These are phyloP conservation scores for Didymella pinodella DNA, from an alignment of 2,329 filamentous ascomycete genomes.

Conservation along the genomic window DNA sequence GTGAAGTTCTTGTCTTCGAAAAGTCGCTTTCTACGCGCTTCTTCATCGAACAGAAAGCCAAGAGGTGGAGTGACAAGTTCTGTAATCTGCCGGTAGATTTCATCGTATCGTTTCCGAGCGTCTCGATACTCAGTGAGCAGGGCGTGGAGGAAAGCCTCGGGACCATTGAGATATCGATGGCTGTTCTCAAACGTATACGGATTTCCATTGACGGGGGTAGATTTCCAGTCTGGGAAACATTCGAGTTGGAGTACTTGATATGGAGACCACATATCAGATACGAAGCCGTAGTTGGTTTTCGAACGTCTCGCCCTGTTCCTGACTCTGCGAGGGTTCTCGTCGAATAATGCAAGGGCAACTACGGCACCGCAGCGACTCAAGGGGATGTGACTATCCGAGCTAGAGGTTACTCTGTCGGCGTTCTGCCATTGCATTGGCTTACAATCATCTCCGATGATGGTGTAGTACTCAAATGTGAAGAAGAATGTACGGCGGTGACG, in stretches of 20 bases:
- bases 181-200: slow-evolving; percentile 64
- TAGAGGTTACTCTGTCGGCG: slow-evolving; percentile 58
- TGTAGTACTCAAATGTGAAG: slow-evolving; percentile 72
- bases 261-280: slow-evolving; percentile 66
- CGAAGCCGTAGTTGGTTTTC: slow-evolving; percentile 58
- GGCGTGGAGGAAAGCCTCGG: slow-evolving; percentile 67
- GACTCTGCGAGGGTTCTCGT: slow-evolving; percentile 60
- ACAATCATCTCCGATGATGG: slow-evolving; percentile 64
- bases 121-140: slow-evolving; percentile 68
- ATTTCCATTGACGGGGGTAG: slow-evolving; percentile 47
- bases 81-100: slow-evolving; percentile 65
- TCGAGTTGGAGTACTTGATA: slow-evolving; percentile 61
- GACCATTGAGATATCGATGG: slow-evolving; percentile 66
- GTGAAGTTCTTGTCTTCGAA: slow-evolving; percentile 70
- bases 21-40: slow-evolving; percentile 64
- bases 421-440: slow-evolving; percentile 68
- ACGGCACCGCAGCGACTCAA: slow-evolving; percentile 67
- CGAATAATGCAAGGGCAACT: slow-evolving; percentile 65
- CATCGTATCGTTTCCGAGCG: slow-evolving; percentile 65
- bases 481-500: slow-evolving; percentile 66
- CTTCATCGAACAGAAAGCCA: slow-evolving; percentile 66
- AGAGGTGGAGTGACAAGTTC: slow-evolving; percentile 67
- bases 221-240: slow-evolving; percentile 60
- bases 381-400: slow-evolving; percentile 61
- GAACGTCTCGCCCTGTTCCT: slow-evolving; percentile 60